phyloP scores from a whole-genome alignment of 2,329 filamentous ascomycete species.

The Onygena corvina region DNA sequence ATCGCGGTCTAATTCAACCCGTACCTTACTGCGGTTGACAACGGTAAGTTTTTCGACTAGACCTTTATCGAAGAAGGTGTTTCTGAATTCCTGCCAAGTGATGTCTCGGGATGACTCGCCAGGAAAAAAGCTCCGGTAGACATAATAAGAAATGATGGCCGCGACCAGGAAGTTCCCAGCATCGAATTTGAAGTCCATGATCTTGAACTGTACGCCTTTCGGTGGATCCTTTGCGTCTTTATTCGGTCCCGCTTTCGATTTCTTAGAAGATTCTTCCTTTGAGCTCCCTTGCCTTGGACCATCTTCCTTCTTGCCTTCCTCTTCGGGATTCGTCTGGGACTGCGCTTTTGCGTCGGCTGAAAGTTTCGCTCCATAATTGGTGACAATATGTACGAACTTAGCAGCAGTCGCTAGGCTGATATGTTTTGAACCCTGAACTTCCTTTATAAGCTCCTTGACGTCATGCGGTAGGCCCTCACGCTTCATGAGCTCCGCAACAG shows the following conservation, averaged over 20 bases:
- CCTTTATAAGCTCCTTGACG: constrained; percentile 51
- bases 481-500: constrained; percentile 51
- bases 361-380: constrained; percentile 44
- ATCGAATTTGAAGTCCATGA: constrained; percentile 42
- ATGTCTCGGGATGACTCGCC: constrained; percentile 63
- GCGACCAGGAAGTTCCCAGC: constrained; percentile 45
- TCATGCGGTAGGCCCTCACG: constrained; percentile 58
- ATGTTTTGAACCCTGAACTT: constrained; percentile 38
- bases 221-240: constrained; percentile 20
- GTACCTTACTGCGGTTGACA: constrained; percentile 63
- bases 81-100: constrained; percentile 93
- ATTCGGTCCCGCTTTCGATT: constrained; percentile 20
- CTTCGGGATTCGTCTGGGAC: constrained; percentile 12
- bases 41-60: constrained; percentile 85
- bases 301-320: constrained; percentile 5
- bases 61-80: constrained; percentile 88
- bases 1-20: constrained; percentile 67
- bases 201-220: constrained; percentile 24
- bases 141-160: constrained; percentile 49
- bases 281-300: constrained; percentile 17
- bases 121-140: constrained; percentile 54
- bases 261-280: constrained; percentile 20
- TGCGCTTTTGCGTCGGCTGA: constrained; percentile 28
- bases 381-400: constrained; percentile 47
- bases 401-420: constrained; percentile 47